Percentiles rank a stretch among this genome's conserved stretches.
phyloP scores from a whole-genome alignment of 2,329 filamentous ascomycete species.

The Calonectria hongkongensis region DNA sequence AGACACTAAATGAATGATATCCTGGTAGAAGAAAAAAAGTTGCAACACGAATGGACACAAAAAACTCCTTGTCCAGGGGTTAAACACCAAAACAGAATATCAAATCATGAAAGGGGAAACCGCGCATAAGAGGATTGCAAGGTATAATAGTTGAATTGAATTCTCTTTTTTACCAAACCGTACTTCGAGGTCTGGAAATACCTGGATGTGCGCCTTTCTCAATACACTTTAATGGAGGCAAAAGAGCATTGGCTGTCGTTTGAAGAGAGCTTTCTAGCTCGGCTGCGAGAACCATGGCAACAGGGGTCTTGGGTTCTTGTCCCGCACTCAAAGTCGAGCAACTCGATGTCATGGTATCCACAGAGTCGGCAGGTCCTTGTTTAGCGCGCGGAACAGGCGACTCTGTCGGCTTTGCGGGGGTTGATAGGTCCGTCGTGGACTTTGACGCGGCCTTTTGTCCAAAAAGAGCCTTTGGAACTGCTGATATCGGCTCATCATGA shows the following conservation, averaged over 20 bases:
- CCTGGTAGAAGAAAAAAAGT: background rate
- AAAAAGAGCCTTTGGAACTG: conserved; percentile 22
- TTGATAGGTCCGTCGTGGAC: conserved; percentile 28
- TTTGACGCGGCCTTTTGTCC: conserved; percentile 25
- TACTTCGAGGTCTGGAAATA: conserved; percentile 43
- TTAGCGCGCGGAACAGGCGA: conserved; percentile 15
- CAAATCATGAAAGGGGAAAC: background rate
- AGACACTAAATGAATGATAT: conserved; percentile 1
- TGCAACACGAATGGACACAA: background rate
- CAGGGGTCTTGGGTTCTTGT: conserved; percentile 47
- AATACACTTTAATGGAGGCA: conserved; percentile 44
- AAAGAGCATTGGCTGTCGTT: conserved; percentile 26
- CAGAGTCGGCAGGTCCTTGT: background rate
- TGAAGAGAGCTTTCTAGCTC: conserved; percentile 31
- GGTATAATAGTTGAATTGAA: conserved; percentile 1
- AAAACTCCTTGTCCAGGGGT: conserved; percentile 12
- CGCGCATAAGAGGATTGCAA: background rate
- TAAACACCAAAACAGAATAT: conserved; percentile 1
- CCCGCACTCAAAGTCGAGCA: conserved; percentile 16
- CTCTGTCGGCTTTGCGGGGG: background rate
- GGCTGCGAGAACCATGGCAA: conserved; percentile 46
- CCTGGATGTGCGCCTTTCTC: conserved; percentile 29
- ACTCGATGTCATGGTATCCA: conserved; percentile 20
- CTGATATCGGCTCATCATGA: conserved; percentile 27
- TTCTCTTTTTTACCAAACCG: conserved; percentile 42